Evolutionary conservation across 2,329 filamentous ascomycete genomes (phyloP).

Genomic region (Coniochaeta sp.): DNA sequence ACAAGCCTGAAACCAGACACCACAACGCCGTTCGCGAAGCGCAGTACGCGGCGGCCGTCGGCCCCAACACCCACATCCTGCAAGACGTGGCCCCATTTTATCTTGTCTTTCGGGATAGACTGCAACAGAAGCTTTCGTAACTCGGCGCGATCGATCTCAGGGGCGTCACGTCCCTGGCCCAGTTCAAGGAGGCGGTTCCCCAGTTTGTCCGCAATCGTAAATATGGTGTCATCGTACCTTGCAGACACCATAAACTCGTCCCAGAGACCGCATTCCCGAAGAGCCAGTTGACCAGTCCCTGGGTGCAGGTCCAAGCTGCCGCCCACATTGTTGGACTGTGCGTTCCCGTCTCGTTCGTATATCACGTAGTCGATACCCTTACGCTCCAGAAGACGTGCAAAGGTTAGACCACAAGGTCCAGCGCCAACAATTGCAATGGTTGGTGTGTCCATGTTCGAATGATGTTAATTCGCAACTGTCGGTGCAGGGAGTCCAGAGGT

Average conservation of each 20-base stretch:
- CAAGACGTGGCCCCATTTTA: constrained; percentile 24
- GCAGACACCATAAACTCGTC: constrained; percentile 24
- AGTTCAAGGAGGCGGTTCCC: constrained; percentile 18
- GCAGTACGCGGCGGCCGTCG: constrained; percentile 1
- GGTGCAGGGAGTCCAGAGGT: too few relatives aligned
- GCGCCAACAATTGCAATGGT: constrained; percentile 25
- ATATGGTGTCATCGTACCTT: constrained; percentile 7
- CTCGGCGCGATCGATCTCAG: constrained; percentile 32
- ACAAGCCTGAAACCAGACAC: constrained; percentile 31
- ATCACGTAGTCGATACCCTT: constrained; percentile 18
- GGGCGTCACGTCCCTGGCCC: constrained; percentile 21
- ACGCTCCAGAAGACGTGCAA: constrained; percentile 30
- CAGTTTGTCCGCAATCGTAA: constrained; percentile 5
- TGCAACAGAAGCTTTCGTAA: constrained; percentile 27
- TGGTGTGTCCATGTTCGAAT: neutral
- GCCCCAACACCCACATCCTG: constrained; percentile 9
- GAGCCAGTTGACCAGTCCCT: constrained; percentile 26
- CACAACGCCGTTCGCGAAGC: constrained; percentile 6
- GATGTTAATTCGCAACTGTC: too few relatives aligned
- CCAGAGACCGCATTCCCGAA: constrained; percentile 29
- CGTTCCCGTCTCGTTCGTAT: constrained; percentile 22
- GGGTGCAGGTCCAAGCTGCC: constrained; percentile 34
- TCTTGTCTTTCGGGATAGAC: constrained; percentile 21
- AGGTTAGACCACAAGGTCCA: constrained; percentile 28
- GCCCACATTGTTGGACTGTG: constrained; percentile 12